Evolutionary conservation across 2,329 filamentous ascomycete species (phyloP), one percentile per base, ranked within the genome.

Genomic region (Botrytis sinoallii): DNA sequence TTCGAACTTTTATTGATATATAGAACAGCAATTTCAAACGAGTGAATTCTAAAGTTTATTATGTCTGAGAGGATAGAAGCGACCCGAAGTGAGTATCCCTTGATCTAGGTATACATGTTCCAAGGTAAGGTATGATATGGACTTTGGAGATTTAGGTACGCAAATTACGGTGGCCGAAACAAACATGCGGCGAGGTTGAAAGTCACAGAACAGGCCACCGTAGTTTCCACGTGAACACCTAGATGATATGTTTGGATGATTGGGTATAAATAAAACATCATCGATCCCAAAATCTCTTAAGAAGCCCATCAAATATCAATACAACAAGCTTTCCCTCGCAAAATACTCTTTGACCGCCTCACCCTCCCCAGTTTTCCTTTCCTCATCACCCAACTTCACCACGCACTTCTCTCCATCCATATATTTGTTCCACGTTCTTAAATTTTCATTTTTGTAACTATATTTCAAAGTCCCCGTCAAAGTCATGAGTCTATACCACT

Each of bases 181-280:
- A n/a, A 6, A 1, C 3, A 25, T 4, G 1, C 25, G 3, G 1
- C 5, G 25, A 8, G 7, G 14, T 4, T 9, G n/a, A 63, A 7
- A 18, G 7, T 16, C 4, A 1, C 16, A 22, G 38, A 63, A 25
- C 22, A 6, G 38, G 35, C 60, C 35, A 63, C 60, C 35, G 60
- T 63, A 63, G 18, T n/a, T 18, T 29, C 3, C 6, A n/a, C 22
- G 12, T 42, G 22, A n/a, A n/a, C 14, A n/a, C n/a, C 5, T n/a
- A 25, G 35, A 55, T n/a, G n/a, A n/a, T n/a, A n/a, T n/a, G n/a
- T n/a, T n/a, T n/a, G n/a, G n/a, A n/a, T n/a, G n/a, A n/a, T n/a
- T n/a, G n/a, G n/a, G n/a, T n/a, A n/a, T n/a, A 4, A 64, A 0
- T 3, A 44, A 29, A 20, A 9, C n/a, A 32, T 32, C 38, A 44